Base-by-base conservation (phyloP, 1,139 yeast species). In the Blastobotrys arbuscula region DNA sequence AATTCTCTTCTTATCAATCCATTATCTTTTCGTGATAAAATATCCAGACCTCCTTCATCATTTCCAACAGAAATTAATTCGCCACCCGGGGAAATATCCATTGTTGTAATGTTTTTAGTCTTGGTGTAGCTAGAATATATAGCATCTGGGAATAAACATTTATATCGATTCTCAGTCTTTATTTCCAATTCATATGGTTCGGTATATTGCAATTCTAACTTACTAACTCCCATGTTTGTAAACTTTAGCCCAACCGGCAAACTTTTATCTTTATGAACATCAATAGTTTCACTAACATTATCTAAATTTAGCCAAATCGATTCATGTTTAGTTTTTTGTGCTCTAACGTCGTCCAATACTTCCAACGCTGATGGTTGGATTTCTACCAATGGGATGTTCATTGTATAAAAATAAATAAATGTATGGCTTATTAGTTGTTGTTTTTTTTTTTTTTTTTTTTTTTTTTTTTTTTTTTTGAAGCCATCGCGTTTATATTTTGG, bases 381-480 rank as follows among this genome's bases (percentile, higher is more conserved):
- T 2, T 67, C 59, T 12, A 68, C 51, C 21, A 63, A 54, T 21
- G 65, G 61, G 53, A 65, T 55, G 13, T 23, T 49, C 45, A 37
- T 45, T 84, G 18, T 82, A 82, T 53, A 55, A 62, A n/a, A 71
- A 74, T 52, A 76, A 81, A 3, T 68, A 59, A 44, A 83, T 90
- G 78, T 79, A 33, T 74, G 12, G 37, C 15, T 34, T 15, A 7
- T n/a, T 12, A 13, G 16, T 19, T n/a, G n/a, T n/a, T n/a, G n/a
- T n/a, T n/a, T n/a, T n/a, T n/a, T n/a, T n/a, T n/a, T n/a, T n/a
- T n/a, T n/a, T n/a, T n/a, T n/a, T n/a, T n/a, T n/a, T n/a, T n/a
- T n/a, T n/a, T n/a, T n/a, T n/a, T n/a, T n/a, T n/a, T n/a, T n/a
- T n/a, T n/a, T n/a, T n/a, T n/a, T n/a, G n/a, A n/a, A n/a, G n/a